Base-by-base conservation (phyloP, 2,329 filamentous ascomycete species). In the Clonostachys rhizophaga region DNA sequence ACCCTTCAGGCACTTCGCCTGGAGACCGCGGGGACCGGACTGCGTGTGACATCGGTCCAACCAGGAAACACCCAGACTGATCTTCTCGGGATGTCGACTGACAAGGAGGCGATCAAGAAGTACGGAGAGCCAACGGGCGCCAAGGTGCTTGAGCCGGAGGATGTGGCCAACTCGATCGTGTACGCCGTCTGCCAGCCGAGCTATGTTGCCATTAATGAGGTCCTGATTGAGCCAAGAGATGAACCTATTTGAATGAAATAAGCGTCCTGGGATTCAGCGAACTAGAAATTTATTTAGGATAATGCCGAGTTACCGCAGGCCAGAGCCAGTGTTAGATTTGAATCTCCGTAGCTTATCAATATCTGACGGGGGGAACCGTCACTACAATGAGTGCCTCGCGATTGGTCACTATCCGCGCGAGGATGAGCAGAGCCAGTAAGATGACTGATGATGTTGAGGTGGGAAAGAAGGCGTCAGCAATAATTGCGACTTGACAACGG, bases 181-280 rank as follows among this genome's bases (percentile, higher is more conserved):
- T 91, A 84, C 64, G 88, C 88, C 2, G 69, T 92, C 16, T 78
- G 78, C 50, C 86, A 91, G 71, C 87, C 87, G 1, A 73, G 79
- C 46, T 84, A 91, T 66, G 87, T 91, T 40, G 80, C 86, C 39
- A 84, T 92, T 2, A 92, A 92, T 54, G 88, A 92, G 70, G 76
- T 92, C 5, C 62, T 92, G 62, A 87, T 92, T 60, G 86, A 90
- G 70, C 86, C 86, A 13, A 71, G 86, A 42, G 86, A 89, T 55
- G 86, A 89, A 68, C 86, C 86, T 11, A 87, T 88, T 51, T 89
- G 55, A 52, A 30, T 30, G 24, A 30, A 30, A 30, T 30, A 30
- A 30, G 3, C 24, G 24, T 30, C 3, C 24, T 30, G 24, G 24
- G 24, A 30, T 30, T 30, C 10, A 30, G 24, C 24, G 24, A 30